Evolutionary conservation across 2,329 filamentous ascomycete species (phyloP), one percentile per base, ranked within the genome.

Genomic region (Curvularia verruculosa): DNA sequence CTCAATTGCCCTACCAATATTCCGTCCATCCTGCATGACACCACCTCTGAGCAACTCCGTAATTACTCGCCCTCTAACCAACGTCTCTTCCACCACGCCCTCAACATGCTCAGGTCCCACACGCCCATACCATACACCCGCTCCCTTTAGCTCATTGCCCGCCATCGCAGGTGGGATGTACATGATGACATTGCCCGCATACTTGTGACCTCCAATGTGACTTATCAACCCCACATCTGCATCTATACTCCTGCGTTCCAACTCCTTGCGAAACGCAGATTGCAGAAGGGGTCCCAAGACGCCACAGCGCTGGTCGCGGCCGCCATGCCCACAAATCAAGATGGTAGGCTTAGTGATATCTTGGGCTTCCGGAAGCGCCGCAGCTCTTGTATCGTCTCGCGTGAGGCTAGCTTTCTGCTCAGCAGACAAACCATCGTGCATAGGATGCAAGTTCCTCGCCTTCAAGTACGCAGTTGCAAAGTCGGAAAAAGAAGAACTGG

Each of bases 281-380:
- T 85, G 80, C 13, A 98, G 79, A 1, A 91, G 77, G 0, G 92
- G 92, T 0, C 91, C 93, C 61, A 94, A 82, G 21, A 91, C 78
- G 0, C 95, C 94, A 70, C 95, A 99, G 49, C 95, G 84, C 68
- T 82, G 80, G 72, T 99, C 95, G 10, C 95, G 83, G 2, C 87
- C 87, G 13, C 89, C 89, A 68, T 99, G 95, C 0, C 92, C 92
- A 71, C 95, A 99, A 41, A 97, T 89, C 19, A 98, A 79, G 28
- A 99, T 85, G 1, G 62, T 66, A n/a, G 65, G 67, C 1, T 48
- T 62, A 0, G 61, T 66, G n/a, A 75, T 66, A 3, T 56, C 59
- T 10, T 83, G 78, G 5, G 91, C 87, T 1, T 83, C 82, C 1
- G 78, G 76, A 2, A 91, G 79, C 0, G 75, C 61, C 0, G 70